Evolutionary conservation across 331 rosid species (phyloP), one percentile per base, ranked within the genome.

Genomic region (Cucumis variabilis): DNA sequence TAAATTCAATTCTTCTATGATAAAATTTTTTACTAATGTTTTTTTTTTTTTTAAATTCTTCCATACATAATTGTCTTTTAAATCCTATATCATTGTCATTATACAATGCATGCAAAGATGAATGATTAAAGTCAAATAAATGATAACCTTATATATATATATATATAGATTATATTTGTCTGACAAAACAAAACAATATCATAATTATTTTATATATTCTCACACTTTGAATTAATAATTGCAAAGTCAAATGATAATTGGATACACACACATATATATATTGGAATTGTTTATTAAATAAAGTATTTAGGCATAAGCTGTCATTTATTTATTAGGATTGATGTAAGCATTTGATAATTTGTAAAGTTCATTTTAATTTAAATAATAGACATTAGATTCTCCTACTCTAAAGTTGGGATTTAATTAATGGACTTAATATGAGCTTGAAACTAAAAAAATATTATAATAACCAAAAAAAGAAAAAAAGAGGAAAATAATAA

Each of bases 71-170:
- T 69, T 69, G 41, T 13, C 41, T 69, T 69, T 69, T 58, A 27
- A 27, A 25, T 25, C 74, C 74, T 27, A 69, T 14, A 27, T 69
- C 33, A 66, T 66, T 66, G 69, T 13, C 73, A 68, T 68, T 68
- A 68, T 25, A 68, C 33, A 25, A 68, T 24, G 76, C 76, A 70
- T 70, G 44, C 33, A 27, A 15, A 27, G 46, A 70, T 28, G 76
- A 28, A 70, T 70, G 76, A 70, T 70, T 70, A 70, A 70, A 70
- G 41, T 70, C 46, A 70, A 69, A 70, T 70, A 70, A 27, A 70
- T 6, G 11, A 70, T 5, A 28, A 69, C 3, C 0, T 17, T 58
- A 2, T 58, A 0, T 28, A 3, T 20, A 44, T 8, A 46, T 0
- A n/a, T n/a, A 33, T 33, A 33, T 33, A 33, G 37, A 33, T 73